Base-by-base conservation (phyloP, 1,139 yeast genomes). In the Blastobotrys ciferrii region DNA sequence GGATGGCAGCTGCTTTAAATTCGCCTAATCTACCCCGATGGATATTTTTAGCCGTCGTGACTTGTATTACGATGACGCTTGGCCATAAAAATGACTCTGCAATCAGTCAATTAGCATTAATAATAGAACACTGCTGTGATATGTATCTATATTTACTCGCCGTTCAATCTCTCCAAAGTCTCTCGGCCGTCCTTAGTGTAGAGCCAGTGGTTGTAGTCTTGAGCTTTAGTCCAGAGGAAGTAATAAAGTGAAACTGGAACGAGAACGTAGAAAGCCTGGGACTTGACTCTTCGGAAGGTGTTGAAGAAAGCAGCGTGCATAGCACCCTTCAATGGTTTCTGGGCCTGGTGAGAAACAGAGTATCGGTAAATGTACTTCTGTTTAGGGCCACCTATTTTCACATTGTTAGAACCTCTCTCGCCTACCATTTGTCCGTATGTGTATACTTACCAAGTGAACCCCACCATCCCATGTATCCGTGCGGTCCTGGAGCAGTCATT, bases 401-500 rank as follows among this genome's bases (percentile, higher is more conserved):
- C n/a, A 19, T 30, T 19, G 56, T 95, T 58, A 69, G 38, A 14
- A 33, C 19, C 13, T 44, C 32, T 36, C 31, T 18, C 43, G 37
- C 31, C 6, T 15, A 12, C 18, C 19, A 32, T 6, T 9, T 42
- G 32, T 14, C 9, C 3, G 14, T 13, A 20, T 20, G 23, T 12
- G 7, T 31, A 4, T 17, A 59, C 62, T 43, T 53, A 59, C 67
- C 64, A 50, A 58, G 45, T 74, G 76, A 70, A 67, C 97, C 97
- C 98, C 98, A 89, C 96, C 96, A 89, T 65, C 98, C 98, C 91
- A 87, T 82, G 68, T 86, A 89, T 65, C 91, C 69, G 65, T 80
- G 81, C 67, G 85, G 84, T 63, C 81, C 81, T 72, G 84, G 84
- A 68, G 86, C 87, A 63, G 76, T 85, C 88, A 82, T 82, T 63